Percentiles rank a stretch among this genome's conserved stretches.
These are phyloP conservation scores for Schwanniomyces polymorphus DNA, from an alignment of 805 yeast genomes.

Conservation along the genomic window DNA sequence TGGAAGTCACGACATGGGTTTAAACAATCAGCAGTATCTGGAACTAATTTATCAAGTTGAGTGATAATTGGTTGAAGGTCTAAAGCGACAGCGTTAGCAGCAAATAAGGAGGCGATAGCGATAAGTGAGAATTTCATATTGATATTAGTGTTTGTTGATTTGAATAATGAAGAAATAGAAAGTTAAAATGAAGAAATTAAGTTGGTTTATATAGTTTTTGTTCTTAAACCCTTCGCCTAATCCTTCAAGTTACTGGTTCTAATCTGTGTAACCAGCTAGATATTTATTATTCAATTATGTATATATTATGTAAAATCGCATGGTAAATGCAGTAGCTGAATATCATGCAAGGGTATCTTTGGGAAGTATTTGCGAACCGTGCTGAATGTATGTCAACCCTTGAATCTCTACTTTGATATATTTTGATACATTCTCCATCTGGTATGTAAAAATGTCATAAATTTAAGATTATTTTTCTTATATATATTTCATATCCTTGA, in stretches of 20 bases:
- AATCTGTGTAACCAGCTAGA: background rate
- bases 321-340: background rate
- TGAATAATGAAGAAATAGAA: background rate
- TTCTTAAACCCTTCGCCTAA: background rate
- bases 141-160: background rate
- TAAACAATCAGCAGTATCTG: background rate
- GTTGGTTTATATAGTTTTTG: background rate
- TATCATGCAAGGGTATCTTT: background rate
- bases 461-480: too few species aligned
- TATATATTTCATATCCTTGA: too few species aligned
- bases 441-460: too few species aligned
- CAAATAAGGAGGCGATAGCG: background rate
- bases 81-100: background rate
- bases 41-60: background rate
- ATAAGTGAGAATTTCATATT: background rate
- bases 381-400: background rate
- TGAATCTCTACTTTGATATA: too few species aligned
- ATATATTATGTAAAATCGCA: too few species aligned
- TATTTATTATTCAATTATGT: too few species aligned
- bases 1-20: background rate
- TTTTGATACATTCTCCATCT: too few species aligned
- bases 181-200: background rate
- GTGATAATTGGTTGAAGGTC: background rate
- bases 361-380: background rate
- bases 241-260: background rate